phyloP scores from a whole-genome alignment of 208 protist genomes.

The Herpetomonas samuelpessoai region DNA sequence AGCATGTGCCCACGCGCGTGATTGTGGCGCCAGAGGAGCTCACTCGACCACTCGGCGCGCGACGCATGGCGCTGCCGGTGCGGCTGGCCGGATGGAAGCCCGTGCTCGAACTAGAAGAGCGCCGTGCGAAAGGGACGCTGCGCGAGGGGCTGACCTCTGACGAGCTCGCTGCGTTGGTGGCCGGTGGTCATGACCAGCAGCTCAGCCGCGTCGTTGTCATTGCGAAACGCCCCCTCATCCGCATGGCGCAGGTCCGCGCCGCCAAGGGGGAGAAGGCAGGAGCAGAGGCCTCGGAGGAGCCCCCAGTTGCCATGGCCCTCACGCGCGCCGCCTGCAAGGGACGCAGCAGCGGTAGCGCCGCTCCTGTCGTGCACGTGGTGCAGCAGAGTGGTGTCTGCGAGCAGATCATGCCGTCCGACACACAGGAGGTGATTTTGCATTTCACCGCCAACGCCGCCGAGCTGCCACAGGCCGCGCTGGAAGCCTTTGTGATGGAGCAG shows the following conservation, averaged over 20 bases:
- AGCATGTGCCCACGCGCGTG: constrained; percentile 58
- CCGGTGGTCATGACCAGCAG: constrained; percentile 8
- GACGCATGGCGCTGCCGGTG: constrained; percentile 5
- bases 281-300: constrained; percentile 15
- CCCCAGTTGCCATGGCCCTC: constrained; percentile 42
- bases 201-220: constrained; percentile 59
- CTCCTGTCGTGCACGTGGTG: constrained; percentile 49
- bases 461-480: constrained; percentile 36
- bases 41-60: neutral
- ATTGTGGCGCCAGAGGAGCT: constrained; percentile 45
- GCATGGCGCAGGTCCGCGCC: constrained; percentile 23
- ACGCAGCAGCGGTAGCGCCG: neutral
- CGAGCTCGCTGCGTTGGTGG: neutral
- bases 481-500: constrained; percentile 36
- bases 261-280: constrained; percentile 8
- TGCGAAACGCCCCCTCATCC: constrained; percentile 36
- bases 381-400: constrained; percentile 51
- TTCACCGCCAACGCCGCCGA: constrained; percentile 56
- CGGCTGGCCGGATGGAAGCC: constrained; percentile 13
- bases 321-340: neutral
- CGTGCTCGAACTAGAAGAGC: constrained; percentile 9
- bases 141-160: constrained; percentile 2
- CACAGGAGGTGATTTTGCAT: constrained; percentile 38
- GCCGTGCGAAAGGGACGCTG: constrained; percentile 11
- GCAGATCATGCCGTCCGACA: constrained; percentile 33